phyloP scores from a whole-genome alignment of 768 basidiomycete genomes.

The Tremella mesenterica region DNA sequence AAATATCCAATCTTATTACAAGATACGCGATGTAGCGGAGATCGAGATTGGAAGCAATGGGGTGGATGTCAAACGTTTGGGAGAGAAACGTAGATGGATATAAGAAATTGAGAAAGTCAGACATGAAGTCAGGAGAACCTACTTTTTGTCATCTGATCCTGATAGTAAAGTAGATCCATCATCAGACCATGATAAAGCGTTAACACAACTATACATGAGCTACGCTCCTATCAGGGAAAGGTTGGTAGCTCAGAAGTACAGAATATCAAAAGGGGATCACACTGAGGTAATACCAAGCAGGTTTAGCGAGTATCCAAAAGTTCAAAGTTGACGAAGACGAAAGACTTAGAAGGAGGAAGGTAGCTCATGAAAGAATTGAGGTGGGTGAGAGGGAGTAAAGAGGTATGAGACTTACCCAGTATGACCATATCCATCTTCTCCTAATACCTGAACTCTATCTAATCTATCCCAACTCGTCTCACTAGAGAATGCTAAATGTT shows the following conservation, averaged over 20 bases:
- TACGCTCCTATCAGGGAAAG: constrained; percentile 40
- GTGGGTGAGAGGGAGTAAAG: background rate
- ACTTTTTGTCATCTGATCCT: constrained; percentile 42
- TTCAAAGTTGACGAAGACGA: background rate
- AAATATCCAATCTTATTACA: too few relatives aligned
- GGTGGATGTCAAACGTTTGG: too few relatives aligned
- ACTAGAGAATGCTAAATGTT: constrained; percentile 6
- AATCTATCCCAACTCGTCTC: constrained; percentile 40
- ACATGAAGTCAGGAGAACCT: background rate
- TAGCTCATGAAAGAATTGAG: background rate
- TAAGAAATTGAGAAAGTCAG: too few relatives aligned
- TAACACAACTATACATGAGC: constrained; percentile 54
- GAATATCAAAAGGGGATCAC: background rate
- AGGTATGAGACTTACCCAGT: constrained; percentile 51
- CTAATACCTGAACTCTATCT: constrained; percentile 68
- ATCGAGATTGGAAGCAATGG: too few relatives aligned
- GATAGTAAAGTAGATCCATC: constrained; percentile 39
- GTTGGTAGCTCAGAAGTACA: background rate
- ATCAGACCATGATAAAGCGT: constrained; percentile 44
- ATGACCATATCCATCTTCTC: constrained; percentile 56
- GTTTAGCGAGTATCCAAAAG: background rate
- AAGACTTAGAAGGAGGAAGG: background rate
- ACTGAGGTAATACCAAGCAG: background rate
- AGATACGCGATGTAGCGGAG: too few relatives aligned
- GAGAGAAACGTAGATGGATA: too few relatives aligned